A percentile compares a stretch with the other conserved stretches of the same genome.
phyloP scores from a whole-genome alignment of 495 filamentous ascomycete species.

The Terfezia boudieri region DNA sequence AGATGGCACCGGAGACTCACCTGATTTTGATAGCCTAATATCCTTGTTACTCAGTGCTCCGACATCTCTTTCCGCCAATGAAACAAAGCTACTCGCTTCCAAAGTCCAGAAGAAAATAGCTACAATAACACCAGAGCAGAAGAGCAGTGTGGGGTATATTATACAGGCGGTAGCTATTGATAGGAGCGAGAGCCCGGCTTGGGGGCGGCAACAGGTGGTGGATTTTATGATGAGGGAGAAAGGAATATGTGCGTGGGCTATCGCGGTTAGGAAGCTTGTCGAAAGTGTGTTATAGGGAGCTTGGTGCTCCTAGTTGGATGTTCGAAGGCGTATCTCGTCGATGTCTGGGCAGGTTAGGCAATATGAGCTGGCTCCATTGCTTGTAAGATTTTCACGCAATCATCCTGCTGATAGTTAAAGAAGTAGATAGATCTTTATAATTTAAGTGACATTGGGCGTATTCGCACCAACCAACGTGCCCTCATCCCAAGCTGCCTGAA shows the following conservation, averaged over 20 bases:
- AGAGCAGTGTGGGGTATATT: neutral
- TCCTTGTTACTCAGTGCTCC: neutral
- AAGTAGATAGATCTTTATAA: too few species aligned
- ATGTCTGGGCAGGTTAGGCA: too few species aligned
- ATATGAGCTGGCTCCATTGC: too few species aligned
- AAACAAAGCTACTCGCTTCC: neutral
- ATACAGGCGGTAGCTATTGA: neutral
- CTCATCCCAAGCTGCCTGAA: too few species aligned
- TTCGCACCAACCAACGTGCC: too few species aligned
- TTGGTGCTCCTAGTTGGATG: too few species aligned
- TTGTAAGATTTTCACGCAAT: too few species aligned
- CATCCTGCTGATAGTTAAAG: too few species aligned
- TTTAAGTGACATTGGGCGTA: too few species aligned
- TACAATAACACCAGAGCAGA: neutral
- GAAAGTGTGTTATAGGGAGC: constrained; percentile 1
- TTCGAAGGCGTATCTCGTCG: too few species aligned
- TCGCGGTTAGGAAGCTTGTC: constrained; percentile 10
- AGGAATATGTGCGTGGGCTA: constrained; percentile 13
- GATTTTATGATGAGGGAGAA: neutral
- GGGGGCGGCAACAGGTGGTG: neutral
- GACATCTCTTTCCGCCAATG: neutral
- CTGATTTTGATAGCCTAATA: neutral
- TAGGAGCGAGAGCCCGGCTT: neutral
- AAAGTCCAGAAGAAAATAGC: neutral
- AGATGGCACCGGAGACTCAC: neutral